phyloP scores from a whole-genome alignment of 83 land plant genomes.

The Picea abies region DNA sequence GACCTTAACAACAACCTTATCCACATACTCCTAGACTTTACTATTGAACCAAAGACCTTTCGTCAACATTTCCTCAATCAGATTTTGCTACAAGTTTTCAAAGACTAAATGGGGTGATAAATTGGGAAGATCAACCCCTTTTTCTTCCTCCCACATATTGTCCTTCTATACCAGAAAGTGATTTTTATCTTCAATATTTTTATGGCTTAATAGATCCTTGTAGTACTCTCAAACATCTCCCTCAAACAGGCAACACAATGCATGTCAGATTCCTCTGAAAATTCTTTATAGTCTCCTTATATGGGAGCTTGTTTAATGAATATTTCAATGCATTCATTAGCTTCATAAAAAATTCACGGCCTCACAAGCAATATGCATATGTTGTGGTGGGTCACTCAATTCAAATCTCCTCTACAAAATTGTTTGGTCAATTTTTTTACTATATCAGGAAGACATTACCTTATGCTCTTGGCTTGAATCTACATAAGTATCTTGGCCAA shows the following conservation, averaged over 20 bases:
- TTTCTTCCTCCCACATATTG: too few species aligned
- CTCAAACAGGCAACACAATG: conserved; percentile 39
- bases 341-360: conserved; percentile 31
- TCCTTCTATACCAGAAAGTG: too few species aligned
- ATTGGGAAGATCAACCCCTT: too few species aligned
- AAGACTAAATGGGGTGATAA: too few species aligned
- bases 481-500: conserved; percentile 37
- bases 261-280: neutral
- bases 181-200: too few species aligned
- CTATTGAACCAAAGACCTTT: too few species aligned
- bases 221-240: conserved; percentile 34
- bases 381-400: conserved; percentile 29
- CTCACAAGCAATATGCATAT: conserved; percentile 12
- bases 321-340: conserved; percentile 20
- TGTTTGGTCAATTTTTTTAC: conserved; percentile 35
- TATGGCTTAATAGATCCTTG: too few species aligned
- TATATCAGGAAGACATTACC: conserved; percentile 30
- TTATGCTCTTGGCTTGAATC: conserved; percentile 14
- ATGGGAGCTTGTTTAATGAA: conserved; percentile 25
- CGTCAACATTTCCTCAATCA: too few species aligned
- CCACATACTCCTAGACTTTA: too few species aligned
- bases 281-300: conserved; percentile 37
- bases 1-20: too few species aligned
- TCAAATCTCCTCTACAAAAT: conserved; percentile 19
- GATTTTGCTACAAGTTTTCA: too few species aligned